Evolutionary conservation across 148 eudicot genomes (phyloP).

Genomic region (Bassia scoparia): DNA sequence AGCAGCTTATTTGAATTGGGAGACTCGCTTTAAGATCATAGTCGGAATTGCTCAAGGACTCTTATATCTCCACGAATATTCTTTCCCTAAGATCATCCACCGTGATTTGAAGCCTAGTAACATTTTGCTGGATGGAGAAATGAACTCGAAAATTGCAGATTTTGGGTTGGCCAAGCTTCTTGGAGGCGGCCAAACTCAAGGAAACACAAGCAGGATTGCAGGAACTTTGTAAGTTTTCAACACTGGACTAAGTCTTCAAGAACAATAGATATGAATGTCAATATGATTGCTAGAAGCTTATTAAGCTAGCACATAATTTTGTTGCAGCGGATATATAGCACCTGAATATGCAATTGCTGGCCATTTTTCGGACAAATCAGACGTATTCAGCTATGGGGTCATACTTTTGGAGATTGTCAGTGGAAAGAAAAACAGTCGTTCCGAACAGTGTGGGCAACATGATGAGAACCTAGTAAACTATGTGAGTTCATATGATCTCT

Average conservation of each 20-base stretch:
- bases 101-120: slow-evolving; percentile 79
- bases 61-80: slow-evolving; percentile 63
- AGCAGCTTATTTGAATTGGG: slow-evolving; percentile 23
- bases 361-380: slow-evolving; percentile 69
- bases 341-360: slow-evolving; percentile 68
- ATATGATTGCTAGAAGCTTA: too few species aligned
- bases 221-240: neutral
- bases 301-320: too few species aligned
- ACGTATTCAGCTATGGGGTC: slow-evolving; percentile 64
- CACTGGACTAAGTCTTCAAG: too few species aligned
- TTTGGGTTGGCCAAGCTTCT: slow-evolving; percentile 70
- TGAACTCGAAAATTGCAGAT: slow-evolving; percentile 69
- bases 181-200: slow-evolving; percentile 42
- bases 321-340: slow-evolving; percentile 77
- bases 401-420: slow-evolving; percentile 60
- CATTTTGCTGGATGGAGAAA: slow-evolving; percentile 59
- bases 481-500: slow-evolving; percentile 13
- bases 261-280: too few species aligned
- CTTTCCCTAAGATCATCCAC: slow-evolving; percentile 51
- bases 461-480: slow-evolving; percentile 18
- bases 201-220: neutral
- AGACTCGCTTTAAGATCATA: slow-evolving; percentile 33
- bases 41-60: slow-evolving; percentile 76
- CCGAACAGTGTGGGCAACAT: neutral
- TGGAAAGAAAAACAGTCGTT: slow-evolving; percentile 18